Evolutionary conservation across 2,329 filamentous ascomycete genomes (phyloP), one percentile per base, ranked within the genome.

Genomic region (Calonectria crousiana): DNA sequence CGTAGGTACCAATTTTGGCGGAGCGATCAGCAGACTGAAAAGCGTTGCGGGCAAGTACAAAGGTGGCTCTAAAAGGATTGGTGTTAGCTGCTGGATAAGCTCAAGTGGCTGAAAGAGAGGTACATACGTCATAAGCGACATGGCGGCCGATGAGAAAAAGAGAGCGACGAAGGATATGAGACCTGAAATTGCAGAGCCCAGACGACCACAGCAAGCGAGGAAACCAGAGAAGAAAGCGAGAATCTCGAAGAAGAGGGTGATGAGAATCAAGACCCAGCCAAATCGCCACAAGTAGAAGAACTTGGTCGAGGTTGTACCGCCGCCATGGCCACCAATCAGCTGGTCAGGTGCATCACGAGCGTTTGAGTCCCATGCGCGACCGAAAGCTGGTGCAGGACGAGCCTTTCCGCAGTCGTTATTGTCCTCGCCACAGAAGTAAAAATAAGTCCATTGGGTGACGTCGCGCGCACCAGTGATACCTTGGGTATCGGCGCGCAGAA

Each of bases 251-350:
- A 98, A 92, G 47, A 98, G 90, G 23, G 92, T 92, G 78, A 98
- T 93, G 71, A 98, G 88, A 87, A 94, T 94, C 85, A 98, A 97
- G 47, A 96, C 95, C 91, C 96, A 98, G 84, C 95, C 94, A 87
- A 98, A 98, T 51, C 96, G 92, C 87, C 95, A 97, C 82, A 97
- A 89, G 86, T 95, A 95, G 87, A 90, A 98, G 88, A 93, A 98
- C 76, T 86, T 85, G 28, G 76, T 83, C 75, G 88, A 89, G 8
- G 92, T 93, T 4, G 90, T 92, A 73, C 85, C 77, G 73, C 86
- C 85, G 73, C 87, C 91, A 78, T 92, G 88, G 13, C 76, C 72
- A 51, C 93, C 90, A 47, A 85, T 80, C n/a, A 92, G 84, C 6
- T 81, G 83, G 0, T 75, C 64, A 20, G 90, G 90, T 0, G 85